Conservation (phyloP, 2,329 filamentous ascomycete species). For the Cytospora chrysosperma region DNA sequence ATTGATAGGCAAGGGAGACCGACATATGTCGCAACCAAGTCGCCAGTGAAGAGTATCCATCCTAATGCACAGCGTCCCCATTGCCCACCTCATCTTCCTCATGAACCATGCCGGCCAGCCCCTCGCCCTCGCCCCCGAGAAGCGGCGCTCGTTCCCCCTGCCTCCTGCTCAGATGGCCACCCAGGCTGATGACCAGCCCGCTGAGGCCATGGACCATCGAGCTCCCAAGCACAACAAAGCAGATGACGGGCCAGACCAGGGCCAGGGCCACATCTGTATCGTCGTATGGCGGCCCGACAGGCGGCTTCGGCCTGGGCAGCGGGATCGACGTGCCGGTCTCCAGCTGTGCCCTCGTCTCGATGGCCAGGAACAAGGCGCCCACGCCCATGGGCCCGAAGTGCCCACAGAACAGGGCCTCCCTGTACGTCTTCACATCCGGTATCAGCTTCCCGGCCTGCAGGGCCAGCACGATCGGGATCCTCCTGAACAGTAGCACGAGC, state of each 20-base stretch:
- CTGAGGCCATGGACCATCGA: slow-evolving; percentile 21
- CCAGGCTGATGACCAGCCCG: slow-evolving; percentile 15
- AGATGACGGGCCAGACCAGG: slow-evolving; percentile 19
- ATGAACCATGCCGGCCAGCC: slow-evolving; percentile 14
- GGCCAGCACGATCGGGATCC: slow-evolving; percentile 27
- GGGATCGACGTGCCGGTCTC: slow-evolving; percentile 18
- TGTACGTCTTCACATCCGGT: slow-evolving; percentile 21
- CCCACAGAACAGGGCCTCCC: slow-evolving; percentile 31
- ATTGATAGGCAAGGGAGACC: too few species aligned
- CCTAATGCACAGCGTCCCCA: neutral
- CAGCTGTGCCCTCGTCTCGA: slow-evolving; percentile 21
- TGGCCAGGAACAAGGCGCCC: slow-evolving; percentile 30
- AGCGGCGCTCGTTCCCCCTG: slow-evolving; percentile 15
- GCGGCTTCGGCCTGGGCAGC: neutral
- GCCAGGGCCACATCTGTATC: slow-evolving; percentile 12
- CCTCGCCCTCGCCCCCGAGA: slow-evolving; percentile 9
- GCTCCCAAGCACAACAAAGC: slow-evolving; percentile 21
- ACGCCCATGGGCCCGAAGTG: slow-evolving; percentile 34
- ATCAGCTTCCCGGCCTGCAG: slow-evolving; percentile 23
- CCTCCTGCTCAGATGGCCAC: slow-evolving; percentile 8
- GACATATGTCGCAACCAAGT: too few species aligned
- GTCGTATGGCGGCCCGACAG: slow-evolving; percentile 9
- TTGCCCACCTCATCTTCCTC: slow-evolving; percentile 1
- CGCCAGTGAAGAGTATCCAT: too few species aligned
- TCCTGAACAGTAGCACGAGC: slow-evolving; percentile 27